These are phyloP conservation scores for Paramecium primaurelia DNA, from an alignment of 73 alveolate species.

Conservation along the genomic window DNA sequence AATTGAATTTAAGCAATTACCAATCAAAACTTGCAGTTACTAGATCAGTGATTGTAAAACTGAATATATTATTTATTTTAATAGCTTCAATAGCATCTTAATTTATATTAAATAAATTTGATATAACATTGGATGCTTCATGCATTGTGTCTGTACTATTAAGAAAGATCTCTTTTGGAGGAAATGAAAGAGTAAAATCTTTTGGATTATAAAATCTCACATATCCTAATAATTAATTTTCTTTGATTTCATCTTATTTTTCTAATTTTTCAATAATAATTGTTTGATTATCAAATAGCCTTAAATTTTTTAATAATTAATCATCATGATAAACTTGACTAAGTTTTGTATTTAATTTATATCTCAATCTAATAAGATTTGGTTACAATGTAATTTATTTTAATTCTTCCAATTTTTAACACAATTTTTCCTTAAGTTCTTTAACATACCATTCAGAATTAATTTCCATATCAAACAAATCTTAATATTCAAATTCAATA, in stretches of 20 bases:
- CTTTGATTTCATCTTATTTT: neutral
- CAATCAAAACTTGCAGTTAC: constrained; percentile 42
- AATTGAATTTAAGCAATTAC: neutral
- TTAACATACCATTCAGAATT: neutral
- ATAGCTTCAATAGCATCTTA: constrained; percentile 14
- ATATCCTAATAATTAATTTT: neutral
- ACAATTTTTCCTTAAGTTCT: neutral
- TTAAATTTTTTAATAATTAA: neutral
- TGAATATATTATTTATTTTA: neutral
- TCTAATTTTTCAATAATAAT: neutral
- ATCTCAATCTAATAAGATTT: constrained; percentile 12
- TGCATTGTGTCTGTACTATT: neutral
- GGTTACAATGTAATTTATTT: neutral
- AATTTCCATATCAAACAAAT: neutral
- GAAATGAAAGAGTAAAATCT: neutral
- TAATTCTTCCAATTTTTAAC: neutral
- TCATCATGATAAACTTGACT: constrained; percentile 10
- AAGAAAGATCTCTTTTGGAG: neutral
- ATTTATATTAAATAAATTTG: neutral
- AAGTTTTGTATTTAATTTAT: neutral
- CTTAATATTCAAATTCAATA: neutral
- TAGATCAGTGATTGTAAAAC: constrained; percentile 24
- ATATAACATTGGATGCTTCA: neutral
- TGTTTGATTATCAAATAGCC: neutral
- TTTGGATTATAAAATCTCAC: neutral